Evolutionary conservation across 306 rosid genomes (phyloP).

Genomic region (Macrotyloma uniflorum): DNA sequence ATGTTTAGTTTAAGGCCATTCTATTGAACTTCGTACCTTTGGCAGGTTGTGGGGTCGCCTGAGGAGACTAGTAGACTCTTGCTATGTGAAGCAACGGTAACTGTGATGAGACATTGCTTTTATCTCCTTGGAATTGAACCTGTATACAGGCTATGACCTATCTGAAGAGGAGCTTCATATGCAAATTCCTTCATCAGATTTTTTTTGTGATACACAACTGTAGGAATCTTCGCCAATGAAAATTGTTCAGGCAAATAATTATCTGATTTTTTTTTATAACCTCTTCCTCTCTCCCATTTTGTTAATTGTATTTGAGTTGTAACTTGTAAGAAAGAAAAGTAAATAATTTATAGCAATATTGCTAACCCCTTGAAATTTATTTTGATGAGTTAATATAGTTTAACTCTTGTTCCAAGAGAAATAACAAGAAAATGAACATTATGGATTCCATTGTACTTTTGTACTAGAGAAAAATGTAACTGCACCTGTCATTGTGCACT

Average conservation of each 20-base stretch:
- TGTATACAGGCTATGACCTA: slow-evolving; percentile 72
- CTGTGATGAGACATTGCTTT: slow-evolving; percentile 88
- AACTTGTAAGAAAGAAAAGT: slow-evolving; percentile 11
- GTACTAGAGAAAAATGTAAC: neutral
- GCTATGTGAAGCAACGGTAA: slow-evolving; percentile 91
- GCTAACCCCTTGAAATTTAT: slow-evolving; percentile 16
- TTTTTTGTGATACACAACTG: neutral
- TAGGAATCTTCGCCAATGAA: neutral
- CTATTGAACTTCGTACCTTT: slow-evolving; percentile 18
- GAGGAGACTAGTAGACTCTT: slow-evolving; percentile 91
- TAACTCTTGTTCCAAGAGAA: neutral
- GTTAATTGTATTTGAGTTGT: slow-evolving; percentile 16
- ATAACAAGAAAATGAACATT: neutral
- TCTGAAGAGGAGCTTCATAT: slow-evolving; percentile 8
- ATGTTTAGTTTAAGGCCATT: slow-evolving; percentile 9
- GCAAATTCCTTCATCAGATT: slow-evolving; percentile 5
- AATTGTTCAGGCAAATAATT: slow-evolving; percentile 1
- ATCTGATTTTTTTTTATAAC: neutral
- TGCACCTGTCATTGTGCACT: neutral
- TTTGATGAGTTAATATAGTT: neutral
- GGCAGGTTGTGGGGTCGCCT: slow-evolving; percentile 79
- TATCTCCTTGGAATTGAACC: slow-evolving; percentile 84
- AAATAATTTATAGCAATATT: slow-evolving; percentile 20
- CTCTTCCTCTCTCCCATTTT: neutral
- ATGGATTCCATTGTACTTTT: neutral